Conservation (phyloP, 1,284 basidiomycete species). For the Sutorius eximius region DNA sequence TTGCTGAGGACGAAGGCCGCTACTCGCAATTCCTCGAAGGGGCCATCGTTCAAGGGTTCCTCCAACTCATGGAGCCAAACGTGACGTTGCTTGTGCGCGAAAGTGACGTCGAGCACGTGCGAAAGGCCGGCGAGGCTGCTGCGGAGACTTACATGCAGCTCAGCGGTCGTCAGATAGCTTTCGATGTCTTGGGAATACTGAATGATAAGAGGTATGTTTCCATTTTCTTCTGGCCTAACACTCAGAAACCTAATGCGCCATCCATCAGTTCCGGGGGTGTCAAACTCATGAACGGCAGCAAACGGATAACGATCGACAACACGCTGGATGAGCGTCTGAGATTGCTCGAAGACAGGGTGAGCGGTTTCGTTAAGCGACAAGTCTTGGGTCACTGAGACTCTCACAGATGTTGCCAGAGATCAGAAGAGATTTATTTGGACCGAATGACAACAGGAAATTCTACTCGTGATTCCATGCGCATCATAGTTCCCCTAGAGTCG, state of each 20-base stretch:
- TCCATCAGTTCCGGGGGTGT: conserved; percentile 72
- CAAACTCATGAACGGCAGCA: conserved; percentile 68
- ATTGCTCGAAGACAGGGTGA: conserved; percentile 84
- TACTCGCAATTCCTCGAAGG: conserved; percentile 81
- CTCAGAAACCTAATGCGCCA: background rate
- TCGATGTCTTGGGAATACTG: conserved; percentile 67
- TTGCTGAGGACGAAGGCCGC: conserved; percentile 69
- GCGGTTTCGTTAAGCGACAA: conserved; percentile 23
- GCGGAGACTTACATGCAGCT: conserved; percentile 67
- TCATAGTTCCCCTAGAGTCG: background rate
- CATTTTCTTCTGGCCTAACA: background rate
- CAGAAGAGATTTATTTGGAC: conserved; percentile 80
- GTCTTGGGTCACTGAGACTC: conserved; percentile 2
- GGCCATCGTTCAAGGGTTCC: conserved; percentile 77
- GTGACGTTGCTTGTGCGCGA: conserved; percentile 64
- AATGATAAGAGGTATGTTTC: conserved; percentile 67
- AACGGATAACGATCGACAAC: conserved; percentile 87
- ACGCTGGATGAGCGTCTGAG: conserved; percentile 87
- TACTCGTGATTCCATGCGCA: conserved; percentile 47
- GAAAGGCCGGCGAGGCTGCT: conserved; percentile 65
- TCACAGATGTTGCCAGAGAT: conserved; percentile 90
- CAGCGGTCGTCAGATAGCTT: conserved; percentile 68
- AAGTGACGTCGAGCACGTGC: conserved; percentile 56
- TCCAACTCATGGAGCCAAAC: conserved; percentile 70
- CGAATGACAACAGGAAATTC: conserved; percentile 86